Conservation (phyloP, 2,329 filamentous ascomycete species). For the Laburnicola sp. region DNA sequence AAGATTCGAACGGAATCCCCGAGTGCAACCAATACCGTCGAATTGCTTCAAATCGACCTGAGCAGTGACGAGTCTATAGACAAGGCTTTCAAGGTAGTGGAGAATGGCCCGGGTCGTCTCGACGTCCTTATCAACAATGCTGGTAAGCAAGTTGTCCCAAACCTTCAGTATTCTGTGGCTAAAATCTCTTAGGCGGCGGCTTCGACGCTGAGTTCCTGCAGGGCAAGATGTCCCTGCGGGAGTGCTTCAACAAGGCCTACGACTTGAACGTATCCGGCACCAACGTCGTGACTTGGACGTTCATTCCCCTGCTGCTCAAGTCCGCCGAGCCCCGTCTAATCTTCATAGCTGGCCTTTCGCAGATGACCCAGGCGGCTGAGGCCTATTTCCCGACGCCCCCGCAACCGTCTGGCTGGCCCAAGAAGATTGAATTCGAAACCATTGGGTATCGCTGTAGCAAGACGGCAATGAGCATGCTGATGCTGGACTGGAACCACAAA, state of each 20-base stretch:
- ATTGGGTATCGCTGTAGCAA: conserved; percentile 47
- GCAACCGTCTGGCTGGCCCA: conserved; percentile 50
- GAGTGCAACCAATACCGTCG: conserved; percentile 48
- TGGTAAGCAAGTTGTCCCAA: conserved; percentile 1
- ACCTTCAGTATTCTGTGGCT: conserved; percentile 1
- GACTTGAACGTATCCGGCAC: conserved; percentile 44
- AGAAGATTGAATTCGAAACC: conserved; percentile 28
- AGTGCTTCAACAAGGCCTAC: conserved; percentile 23
- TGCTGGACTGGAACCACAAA: conserved; percentile 47
- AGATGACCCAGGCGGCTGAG: conserved; percentile 44
- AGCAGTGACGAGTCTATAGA: conserved; percentile 57
- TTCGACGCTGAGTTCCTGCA: background rate
- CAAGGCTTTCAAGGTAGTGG: conserved; percentile 50
- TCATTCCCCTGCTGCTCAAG: conserved; percentile 43
- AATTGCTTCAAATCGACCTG: conserved; percentile 58
- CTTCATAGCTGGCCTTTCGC: conserved; percentile 40
- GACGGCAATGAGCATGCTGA: conserved; percentile 52
- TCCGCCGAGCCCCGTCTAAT: conserved; percentile 40
- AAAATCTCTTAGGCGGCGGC: background rate
- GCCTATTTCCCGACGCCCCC: conserved; percentile 29
- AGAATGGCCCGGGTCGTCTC: conserved; percentile 49
- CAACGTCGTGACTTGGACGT: conserved; percentile 37
- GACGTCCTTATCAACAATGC: conserved; percentile 63
- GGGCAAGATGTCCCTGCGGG: conserved; percentile 2
- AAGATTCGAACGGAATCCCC: conserved; percentile 50